phyloP scores from a whole-genome alignment of 1,139 yeast genomes.

The Diutina neorugosa region DNA sequence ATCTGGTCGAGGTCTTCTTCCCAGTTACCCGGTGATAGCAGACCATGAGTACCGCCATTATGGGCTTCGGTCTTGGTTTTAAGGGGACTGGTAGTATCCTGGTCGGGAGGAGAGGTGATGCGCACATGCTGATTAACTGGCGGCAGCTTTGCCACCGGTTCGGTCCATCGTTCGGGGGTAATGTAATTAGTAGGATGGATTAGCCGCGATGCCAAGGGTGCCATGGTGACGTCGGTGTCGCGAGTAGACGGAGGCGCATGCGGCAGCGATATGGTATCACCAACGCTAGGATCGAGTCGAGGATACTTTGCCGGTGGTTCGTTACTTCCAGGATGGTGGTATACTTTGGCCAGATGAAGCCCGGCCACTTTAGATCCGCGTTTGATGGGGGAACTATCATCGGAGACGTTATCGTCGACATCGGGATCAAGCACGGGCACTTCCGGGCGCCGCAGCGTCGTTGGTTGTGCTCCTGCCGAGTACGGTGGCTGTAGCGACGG shows the following conservation, averaged over 20 bases:
- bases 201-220: background rate
- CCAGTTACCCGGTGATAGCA: background rate
- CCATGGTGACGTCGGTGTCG: background rate
- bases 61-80: background rate
- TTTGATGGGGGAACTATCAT: slow-evolving; percentile 2
- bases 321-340: background rate
- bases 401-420: background rate
- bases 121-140: background rate
- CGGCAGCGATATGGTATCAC: background rate
- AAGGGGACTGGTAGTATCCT: background rate
- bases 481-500: background rate
- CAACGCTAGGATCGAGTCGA: background rate
- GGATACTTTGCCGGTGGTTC: background rate
- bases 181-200: background rate
- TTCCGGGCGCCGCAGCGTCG: background rate
- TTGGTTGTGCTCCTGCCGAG: background rate
- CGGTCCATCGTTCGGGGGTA: slow-evolving; percentile 2
- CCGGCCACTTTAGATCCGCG: slow-evolving; percentile 1
- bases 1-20: background rate
- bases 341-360: background rate
- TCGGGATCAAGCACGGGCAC: background rate
- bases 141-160: background rate
- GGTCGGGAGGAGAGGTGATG: background rate
- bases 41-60: background rate
- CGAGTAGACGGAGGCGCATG: background rate